These are phyloP conservation scores for Sanghuangporus sanghuang DNA, from an alignment of 1,284 basidiomycete species.

Conservation along the genomic window DNA sequence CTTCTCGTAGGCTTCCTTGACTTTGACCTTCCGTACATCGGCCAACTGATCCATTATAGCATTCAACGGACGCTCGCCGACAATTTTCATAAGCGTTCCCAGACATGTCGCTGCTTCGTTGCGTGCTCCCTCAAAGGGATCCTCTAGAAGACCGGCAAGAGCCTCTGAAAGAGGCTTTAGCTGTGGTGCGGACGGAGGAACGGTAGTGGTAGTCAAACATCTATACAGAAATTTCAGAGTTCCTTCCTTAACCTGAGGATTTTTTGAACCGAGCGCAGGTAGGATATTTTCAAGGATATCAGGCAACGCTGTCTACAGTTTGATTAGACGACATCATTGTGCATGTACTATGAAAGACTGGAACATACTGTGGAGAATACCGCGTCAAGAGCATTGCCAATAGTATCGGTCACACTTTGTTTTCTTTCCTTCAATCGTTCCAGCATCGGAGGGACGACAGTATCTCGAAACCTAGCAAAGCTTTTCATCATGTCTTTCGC, in stretches of 20 bases:
- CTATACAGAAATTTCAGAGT: conserved; percentile 86
- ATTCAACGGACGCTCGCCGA: conserved; percentile 91
- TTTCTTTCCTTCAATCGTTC: conserved; percentile 97
- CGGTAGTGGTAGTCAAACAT: conserved; percentile 67
- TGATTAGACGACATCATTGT: conserved; percentile 7
- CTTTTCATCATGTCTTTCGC: conserved; percentile 75
- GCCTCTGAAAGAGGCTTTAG: conserved; percentile 83
- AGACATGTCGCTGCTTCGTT: conserved; percentile 86
- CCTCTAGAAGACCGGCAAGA: conserved; percentile 76
- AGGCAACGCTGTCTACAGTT: conserved; percentile 63
- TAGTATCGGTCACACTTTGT: conserved; percentile 81
- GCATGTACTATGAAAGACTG: neutral
- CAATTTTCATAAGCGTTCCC: conserved; percentile 94
- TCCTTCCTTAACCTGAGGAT: conserved; percentile 95
- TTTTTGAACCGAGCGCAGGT: conserved; percentile 81
- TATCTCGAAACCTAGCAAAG: conserved; percentile 76
- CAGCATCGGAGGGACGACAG: conserved; percentile 74
- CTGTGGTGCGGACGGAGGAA: conserved; percentile 68
- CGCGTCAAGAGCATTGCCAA: conserved; percentile 87
- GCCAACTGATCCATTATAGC: conserved; percentile 84
- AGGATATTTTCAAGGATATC: conserved; percentile 87
- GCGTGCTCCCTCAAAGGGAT: conserved; percentile 87
- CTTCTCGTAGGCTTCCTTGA: conserved; percentile 90
- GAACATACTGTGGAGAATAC: conserved; percentile 75
- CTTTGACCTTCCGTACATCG: conserved; percentile 88